Conservation (phyloP, 345 rosid genomes). For the Hibiscus tridactylites region DNA sequence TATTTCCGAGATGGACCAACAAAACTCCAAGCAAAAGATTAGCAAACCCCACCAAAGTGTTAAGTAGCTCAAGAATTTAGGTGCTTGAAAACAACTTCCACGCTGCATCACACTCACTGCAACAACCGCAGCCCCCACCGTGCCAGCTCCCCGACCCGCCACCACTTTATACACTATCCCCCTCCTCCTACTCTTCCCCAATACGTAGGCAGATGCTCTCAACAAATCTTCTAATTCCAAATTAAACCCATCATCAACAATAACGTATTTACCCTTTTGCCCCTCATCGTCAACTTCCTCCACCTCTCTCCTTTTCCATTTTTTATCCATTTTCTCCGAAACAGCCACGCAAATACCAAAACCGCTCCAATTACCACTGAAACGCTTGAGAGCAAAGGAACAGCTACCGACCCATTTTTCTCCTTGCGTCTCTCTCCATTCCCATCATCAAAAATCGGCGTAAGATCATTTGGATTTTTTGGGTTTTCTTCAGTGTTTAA, state of each 20-base stretch:
- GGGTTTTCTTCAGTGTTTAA: conserved; percentile 48
- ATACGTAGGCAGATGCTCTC: conserved; percentile 90
- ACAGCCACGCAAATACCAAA: conserved; percentile 46
- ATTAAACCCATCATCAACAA: conserved; percentile 70
- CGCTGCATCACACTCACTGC: no score
- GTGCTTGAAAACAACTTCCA: conserved; percentile 21
- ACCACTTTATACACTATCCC: conserved; percentile 89
- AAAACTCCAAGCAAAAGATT: background rate
- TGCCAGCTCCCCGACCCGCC: conserved; percentile 45
- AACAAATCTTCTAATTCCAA: conserved; percentile 77
- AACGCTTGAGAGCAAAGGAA: conserved; percentile 61
- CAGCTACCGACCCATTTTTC: conserved; percentile 36
- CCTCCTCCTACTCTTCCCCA: conserved; percentile 73
- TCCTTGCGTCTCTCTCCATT: conserved; percentile 15
- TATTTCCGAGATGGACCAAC: background rate
- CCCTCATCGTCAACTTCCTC: conserved; percentile 28
- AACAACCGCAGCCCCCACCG: conserved; percentile 39
- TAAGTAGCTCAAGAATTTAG: background rate
- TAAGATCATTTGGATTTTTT: conserved; percentile 30
- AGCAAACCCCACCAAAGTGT: background rate
- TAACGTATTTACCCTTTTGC: conserved; percentile 59
- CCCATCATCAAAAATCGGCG: conserved; percentile 12
- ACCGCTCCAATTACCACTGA: conserved; percentile 52
- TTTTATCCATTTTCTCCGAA: conserved; percentile 39
- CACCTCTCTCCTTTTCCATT: conserved; percentile 22